Evolutionary conservation across 257 asterid genomes (phyloP), one percentile per base, ranked within the genome.

Genomic region (Scutellaria minor): DNA sequence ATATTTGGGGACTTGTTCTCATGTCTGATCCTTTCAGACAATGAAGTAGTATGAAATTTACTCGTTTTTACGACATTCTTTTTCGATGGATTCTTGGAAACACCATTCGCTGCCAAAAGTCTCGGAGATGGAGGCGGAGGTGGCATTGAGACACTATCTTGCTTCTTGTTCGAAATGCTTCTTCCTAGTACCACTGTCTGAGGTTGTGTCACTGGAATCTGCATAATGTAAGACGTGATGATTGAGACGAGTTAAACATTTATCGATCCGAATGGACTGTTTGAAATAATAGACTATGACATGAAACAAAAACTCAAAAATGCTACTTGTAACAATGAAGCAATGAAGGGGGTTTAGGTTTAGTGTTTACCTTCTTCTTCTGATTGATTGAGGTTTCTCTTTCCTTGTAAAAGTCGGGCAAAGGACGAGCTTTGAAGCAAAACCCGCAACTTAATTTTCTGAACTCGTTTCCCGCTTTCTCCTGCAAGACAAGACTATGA

Each of bases 381-480:
- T 71, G 87, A 64, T 60, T 69, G 73, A 72, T 75, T 39, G 82
- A 71, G 45, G 79, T 39, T 76, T 87, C 89, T 70, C 87, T 77
- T 75, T 88, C 92, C 83, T 86, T 93, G 84, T 91, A 89, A 76
- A 93, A 91, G 14, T 86, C 82, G 11, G 98, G 98, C 70, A 89
- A 84, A 24, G 98, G 94, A 4, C 97, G 94, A 70, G 98, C 97
- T 85, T 93, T 91, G 84, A 93, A 93, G 86, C 98, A 93, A 35
- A 87, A 83, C 67, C 88, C 83, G 50, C 71, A 89, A 52, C 92
- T 67, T 71, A 93, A 75, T 78, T 78, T 91, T 72, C 86, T 83
- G 24, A 89, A 52, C 64, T 89, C 97, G 3, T 74, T 79, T 64
- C 85, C 96, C 46, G 97, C 91, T 75, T 93, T 91, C 82, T 93